Evolutionary conservation across 2,329 filamentous ascomycete genomes (phyloP).

Genomic region (Ciborinia camelliae): DNA sequence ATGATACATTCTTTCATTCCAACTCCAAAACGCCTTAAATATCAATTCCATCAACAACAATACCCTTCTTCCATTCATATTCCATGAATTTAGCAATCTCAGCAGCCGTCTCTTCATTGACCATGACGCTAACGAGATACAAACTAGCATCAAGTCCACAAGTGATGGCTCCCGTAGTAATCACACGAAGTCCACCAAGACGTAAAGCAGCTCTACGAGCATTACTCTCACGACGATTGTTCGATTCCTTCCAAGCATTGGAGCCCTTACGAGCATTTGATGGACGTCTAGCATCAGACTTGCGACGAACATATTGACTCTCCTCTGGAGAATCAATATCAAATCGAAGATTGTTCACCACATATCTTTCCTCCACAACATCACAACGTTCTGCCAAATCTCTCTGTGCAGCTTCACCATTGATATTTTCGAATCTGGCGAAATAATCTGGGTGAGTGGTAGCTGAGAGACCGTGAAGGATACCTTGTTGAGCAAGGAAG

Average conservation of each 20-base stretch:
- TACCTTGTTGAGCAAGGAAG: constrained; percentile 71
- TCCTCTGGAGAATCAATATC: constrained; percentile 75
- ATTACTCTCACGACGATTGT: constrained; percentile 74
- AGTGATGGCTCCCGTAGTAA: constrained; percentile 76
- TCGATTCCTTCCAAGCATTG: constrained; percentile 74
- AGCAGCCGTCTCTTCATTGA: constrained; percentile 70
- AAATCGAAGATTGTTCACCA: constrained; percentile 88
- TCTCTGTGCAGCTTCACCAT: constrained; percentile 67
- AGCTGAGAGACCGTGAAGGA: constrained; percentile 74
- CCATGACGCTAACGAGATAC: constrained; percentile 81
- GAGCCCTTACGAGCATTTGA: constrained; percentile 74
- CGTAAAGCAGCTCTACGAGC: constrained; percentile 66
- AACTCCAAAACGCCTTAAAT: constrained; percentile 51
- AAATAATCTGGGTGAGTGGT: constrained; percentile 80
- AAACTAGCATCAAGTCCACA: constrained; percentile 79
- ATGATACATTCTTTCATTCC: constrained; percentile 17
- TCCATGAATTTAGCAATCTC: constrained; percentile 74
- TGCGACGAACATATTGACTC: constrained; percentile 78
- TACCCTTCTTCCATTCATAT: constrained; percentile 81
- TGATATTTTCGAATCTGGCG: constrained; percentile 77
- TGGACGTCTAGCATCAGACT: constrained; percentile 62
- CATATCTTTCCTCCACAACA: constrained; percentile 79
- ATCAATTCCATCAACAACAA: constrained; percentile 80
- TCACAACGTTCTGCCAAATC: constrained; percentile 75
- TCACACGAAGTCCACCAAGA: constrained; percentile 62